phyloP scores from a whole-genome alignment of 192 early-diverging fungal genomes.

The Coemansia sp. region DNA sequence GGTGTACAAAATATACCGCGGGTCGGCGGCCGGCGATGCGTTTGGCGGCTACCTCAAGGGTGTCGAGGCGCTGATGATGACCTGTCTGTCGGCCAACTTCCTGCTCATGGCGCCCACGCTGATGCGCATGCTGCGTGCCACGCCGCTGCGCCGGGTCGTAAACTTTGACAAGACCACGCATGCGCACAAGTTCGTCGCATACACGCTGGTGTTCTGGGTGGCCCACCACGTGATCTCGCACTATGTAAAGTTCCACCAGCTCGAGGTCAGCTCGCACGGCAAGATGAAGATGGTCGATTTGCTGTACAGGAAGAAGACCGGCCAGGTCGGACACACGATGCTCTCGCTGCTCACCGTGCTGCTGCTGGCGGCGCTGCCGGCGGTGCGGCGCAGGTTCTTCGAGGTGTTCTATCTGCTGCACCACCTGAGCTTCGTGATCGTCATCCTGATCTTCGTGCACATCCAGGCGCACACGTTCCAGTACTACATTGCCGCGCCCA shows the following conservation, averaged over 20 bases:
- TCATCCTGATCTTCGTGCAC: slow-evolving; percentile 67
- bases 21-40: slow-evolving; percentile 37
- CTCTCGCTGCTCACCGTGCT: slow-evolving; percentile 7
- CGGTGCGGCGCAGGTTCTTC: slow-evolving; percentile 34
- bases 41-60: slow-evolving; percentile 22
- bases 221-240: slow-evolving; percentile 62
- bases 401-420: slow-evolving; percentile 83
- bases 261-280: slow-evolving; percentile 11
- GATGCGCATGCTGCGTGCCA: slow-evolving; percentile 62
- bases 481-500: slow-evolving; percentile 65
- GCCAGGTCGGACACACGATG: slow-evolving; percentile 65
- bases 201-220: slow-evolving; percentile 62
- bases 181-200: slow-evolving; percentile 73
- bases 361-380: slow-evolving; percentile 15
- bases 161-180: slow-evolving; percentile 76
- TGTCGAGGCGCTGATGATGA: slow-evolving; percentile 39
- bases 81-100: slow-evolving; percentile 53
- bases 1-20: slow-evolving; percentile 45
- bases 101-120: slow-evolving; percentile 73
- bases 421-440: slow-evolving; percentile 72
- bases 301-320: slow-evolving; percentile 56
- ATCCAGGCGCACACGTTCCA: slow-evolving; percentile 65
- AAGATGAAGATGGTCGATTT: slow-evolving; percentile 40
- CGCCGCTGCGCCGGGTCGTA: slow-evolving; percentile 60
- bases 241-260: slow-evolving; percentile 63